These are phyloP conservation scores for Lactifluus subvellereus DNA, from an alignment of 768 basidiomycete species.

Conservation along the genomic window DNA sequence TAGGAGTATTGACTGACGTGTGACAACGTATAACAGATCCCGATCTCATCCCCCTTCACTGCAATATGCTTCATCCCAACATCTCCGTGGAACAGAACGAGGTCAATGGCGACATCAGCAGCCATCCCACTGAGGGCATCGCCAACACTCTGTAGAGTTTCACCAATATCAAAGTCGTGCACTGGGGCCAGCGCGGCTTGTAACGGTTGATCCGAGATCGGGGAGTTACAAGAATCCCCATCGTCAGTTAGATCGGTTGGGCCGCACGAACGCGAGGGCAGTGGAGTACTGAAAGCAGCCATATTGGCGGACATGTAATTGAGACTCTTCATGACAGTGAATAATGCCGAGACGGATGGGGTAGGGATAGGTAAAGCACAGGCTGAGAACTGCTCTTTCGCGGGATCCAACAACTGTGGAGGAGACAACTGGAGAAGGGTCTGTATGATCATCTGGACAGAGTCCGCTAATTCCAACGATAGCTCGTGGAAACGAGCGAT, in stretches of 20 bases:
- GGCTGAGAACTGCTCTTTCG: conserved; percentile 88
- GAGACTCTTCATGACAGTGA: conserved; percentile 89
- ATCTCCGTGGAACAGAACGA: conserved; percentile 88
- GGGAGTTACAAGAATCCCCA: conserved; percentile 5
- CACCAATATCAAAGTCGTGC: conserved; percentile 83
- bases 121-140: conserved; percentile 83
- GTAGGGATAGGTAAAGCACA: conserved; percentile 85
- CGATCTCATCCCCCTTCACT: conserved; percentile 81
- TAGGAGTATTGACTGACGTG: conserved; percentile 56
- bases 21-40: conserved; percentile 70
- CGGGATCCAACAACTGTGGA: conserved; percentile 84
- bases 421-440: conserved; percentile 88
- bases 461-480: conserved; percentile 85
- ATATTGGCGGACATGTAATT: conserved; percentile 92
- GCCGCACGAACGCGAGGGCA: conserved; percentile 13
- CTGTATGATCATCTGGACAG: conserved; percentile 85
- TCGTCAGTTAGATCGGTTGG: conserved; percentile 7
- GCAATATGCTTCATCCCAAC: conserved; percentile 81
- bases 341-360: conserved; percentile 79
- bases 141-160: conserved; percentile 82
- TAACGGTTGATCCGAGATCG: conserved; percentile 9
- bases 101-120: conserved; percentile 78
- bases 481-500: conserved; percentile 53
- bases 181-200: conserved; percentile 6
- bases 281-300: conserved; percentile 39